A percentile compares a stretch with the other conserved stretches of the same genome.
Conservation (phyloP, 352 stramenopile species). For the Globisporangium polare region DNA sequence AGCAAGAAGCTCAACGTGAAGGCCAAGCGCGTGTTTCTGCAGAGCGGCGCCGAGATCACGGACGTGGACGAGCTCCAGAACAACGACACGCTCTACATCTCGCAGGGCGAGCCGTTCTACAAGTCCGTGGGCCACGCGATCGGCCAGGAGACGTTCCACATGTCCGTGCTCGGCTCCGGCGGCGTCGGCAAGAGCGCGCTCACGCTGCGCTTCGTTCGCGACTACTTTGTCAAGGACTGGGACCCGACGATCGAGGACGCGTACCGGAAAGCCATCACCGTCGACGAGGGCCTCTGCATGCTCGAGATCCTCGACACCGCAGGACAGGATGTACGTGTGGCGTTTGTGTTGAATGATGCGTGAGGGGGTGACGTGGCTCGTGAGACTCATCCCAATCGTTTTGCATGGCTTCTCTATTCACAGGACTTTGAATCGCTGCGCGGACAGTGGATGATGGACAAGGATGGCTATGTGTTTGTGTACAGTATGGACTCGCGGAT, state of each 20-base stretch:
- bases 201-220: constrained; percentile 86
- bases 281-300: constrained; percentile 84
- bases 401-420: too few relatives aligned
- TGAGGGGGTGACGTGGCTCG: background rate
- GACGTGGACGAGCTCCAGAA: constrained; percentile 87
- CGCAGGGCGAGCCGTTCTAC: constrained; percentile 82
- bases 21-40: constrained; percentile 74
- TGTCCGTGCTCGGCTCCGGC: constrained; percentile 85
- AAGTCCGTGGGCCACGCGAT: constrained; percentile 58
- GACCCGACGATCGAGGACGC: constrained; percentile 91
- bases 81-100: constrained; percentile 88
- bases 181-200: constrained; percentile 90
- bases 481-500: constrained; percentile 89
- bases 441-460: constrained; percentile 90
- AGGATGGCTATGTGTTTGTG: constrained; percentile 90
- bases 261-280: constrained; percentile 85
- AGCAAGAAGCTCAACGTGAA: constrained; percentile 84
- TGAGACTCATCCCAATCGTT: too few relatives aligned
- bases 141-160: constrained; percentile 80
- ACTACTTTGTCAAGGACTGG: constrained; percentile 91
- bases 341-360: background rate
- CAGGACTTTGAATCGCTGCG: constrained; percentile 88
- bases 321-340: constrained; percentile 76
- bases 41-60: constrained; percentile 78
- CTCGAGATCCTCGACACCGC: constrained; percentile 90